Percentiles rank a stretch among this genome's conserved stretches.
These are phyloP conservation scores for Saccharum officinarum DNA, from an alignment of 176 grass and related monocot genomes.

Conservation along the genomic window DNA sequence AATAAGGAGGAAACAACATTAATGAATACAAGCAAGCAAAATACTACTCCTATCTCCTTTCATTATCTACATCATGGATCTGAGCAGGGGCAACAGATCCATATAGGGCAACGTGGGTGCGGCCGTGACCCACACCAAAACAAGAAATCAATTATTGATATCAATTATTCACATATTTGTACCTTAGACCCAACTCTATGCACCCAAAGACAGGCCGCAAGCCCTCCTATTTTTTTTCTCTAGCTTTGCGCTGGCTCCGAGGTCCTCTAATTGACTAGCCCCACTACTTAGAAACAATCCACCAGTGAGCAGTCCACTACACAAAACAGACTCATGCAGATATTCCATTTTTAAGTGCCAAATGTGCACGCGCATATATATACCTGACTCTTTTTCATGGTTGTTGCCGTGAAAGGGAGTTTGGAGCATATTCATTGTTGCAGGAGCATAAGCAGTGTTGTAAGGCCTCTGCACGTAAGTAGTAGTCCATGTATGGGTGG, in stretches of 20 bases:
- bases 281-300: neutral
- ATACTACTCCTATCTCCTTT: neutral
- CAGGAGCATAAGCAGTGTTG: neutral
- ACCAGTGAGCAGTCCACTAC: neutral
- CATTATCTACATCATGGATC: neutral
- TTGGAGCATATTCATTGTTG: slow-evolving; percentile 9
- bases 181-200: too few species aligned
- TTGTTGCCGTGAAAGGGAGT: slow-evolving; percentile 17
- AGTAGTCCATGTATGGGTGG: slow-evolving; percentile 15
- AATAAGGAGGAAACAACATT: neutral
- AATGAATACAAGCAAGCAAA: neutral
- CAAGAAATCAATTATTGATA: neutral
- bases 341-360: neutral
- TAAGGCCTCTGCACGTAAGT: slow-evolving; percentile 13
- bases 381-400: slow-evolving; percentile 41
- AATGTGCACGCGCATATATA: neutral
- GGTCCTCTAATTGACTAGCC: too few species aligned
- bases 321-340: neutral
- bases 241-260: too few species aligned
- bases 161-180: too few species aligned
- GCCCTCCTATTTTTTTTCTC: too few species aligned
- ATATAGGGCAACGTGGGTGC: neutral
- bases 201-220: too few species aligned
- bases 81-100: neutral
- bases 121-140: neutral